Evolutionary conservation across 2,329 filamentous ascomycete species (phyloP), one percentile per base, ranked within the genome.

Genomic region (Plectosphaerella plurivora): DNA sequence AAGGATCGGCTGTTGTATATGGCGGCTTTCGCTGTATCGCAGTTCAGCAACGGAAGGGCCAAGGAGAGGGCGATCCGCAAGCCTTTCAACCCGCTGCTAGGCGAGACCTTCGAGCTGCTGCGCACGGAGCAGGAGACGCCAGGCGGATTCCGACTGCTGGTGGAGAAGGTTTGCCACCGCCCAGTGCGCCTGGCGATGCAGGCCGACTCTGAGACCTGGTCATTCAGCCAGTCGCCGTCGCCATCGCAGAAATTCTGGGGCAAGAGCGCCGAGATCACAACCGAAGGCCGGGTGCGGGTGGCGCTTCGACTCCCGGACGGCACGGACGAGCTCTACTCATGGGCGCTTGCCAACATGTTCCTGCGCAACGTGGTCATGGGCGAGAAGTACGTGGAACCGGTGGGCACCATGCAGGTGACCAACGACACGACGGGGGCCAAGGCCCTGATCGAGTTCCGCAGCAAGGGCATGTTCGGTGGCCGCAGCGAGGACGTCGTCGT

Each of bases 161-260:
- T 93, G 0, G 94, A 99, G 67, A 99, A 99, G 68, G 90, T 99
- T 8, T 88, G 85, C 15, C 94, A 99, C 68, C 87, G 94, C 4
- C 94, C 94, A 0, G 90, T 99, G 14, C 86, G 92, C 57, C 83
- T 97, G 63, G 94, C 94, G 6, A 93, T 92, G 74, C 92, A 97
- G 68, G 94, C 93, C 5, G 94, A 99, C 67, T 84, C 89, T 39
- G 80, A 84, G 39, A 76, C 82, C 53, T 99, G 94, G 94, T 91
- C 88, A 3, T 86, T 96, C 56, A 80, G 89, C 1, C 94, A 97
- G 66, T 89, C 88, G 5, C 90, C 94, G 0, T 86, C 88, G 52
- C 94, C 94, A 0, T 87, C 88, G 20, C 93, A 99, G 66, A 97
- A 97, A 66, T 99, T 99, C 74, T 97, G 94, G 94, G 94, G 94